These are phyloP conservation scores for Beauveria sp. DNA, from an alignment of 2,329 filamentous ascomycete genomes.

Conservation along the genomic window DNA sequence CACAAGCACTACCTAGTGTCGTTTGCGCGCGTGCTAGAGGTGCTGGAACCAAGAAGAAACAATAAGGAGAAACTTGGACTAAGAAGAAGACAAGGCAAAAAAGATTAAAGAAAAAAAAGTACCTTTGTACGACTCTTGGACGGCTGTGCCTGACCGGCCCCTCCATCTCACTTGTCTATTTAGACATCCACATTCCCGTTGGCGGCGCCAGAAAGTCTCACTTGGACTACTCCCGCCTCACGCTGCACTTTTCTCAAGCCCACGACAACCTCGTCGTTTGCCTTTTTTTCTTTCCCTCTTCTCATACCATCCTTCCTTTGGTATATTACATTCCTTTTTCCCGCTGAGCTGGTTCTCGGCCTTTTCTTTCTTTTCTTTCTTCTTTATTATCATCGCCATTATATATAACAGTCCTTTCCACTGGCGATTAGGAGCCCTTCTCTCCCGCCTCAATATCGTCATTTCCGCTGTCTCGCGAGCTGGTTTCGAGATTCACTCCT, in stretches of 20 bases:
- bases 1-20: background rate
- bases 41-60: background rate
- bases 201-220: conserved; percentile 8
- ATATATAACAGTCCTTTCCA: background rate
- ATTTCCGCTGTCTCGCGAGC: background rate
- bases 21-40: background rate
- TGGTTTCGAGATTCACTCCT: background rate
- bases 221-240: background rate
- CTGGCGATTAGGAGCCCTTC: background rate
- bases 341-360: conserved; percentile 2
- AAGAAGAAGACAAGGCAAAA: background rate
- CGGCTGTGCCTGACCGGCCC: background rate
- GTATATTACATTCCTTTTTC: background rate
- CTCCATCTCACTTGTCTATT: conserved; percentile 11
- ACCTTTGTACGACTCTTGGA: too few relatives aligned
- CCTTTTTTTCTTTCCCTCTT: background rate
- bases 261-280: background rate
- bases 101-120: too few relatives aligned
- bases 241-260: background rate
- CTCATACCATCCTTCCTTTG: conserved; percentile 10
- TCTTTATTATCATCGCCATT: background rate
- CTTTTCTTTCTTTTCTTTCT: background rate
- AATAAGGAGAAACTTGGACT: background rate
- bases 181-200: conserved; percentile 16
- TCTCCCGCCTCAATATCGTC: background rate